Base-by-base conservation (phyloP, 495 filamentous ascomycete species). In the Daldinia vernicosa region DNA sequence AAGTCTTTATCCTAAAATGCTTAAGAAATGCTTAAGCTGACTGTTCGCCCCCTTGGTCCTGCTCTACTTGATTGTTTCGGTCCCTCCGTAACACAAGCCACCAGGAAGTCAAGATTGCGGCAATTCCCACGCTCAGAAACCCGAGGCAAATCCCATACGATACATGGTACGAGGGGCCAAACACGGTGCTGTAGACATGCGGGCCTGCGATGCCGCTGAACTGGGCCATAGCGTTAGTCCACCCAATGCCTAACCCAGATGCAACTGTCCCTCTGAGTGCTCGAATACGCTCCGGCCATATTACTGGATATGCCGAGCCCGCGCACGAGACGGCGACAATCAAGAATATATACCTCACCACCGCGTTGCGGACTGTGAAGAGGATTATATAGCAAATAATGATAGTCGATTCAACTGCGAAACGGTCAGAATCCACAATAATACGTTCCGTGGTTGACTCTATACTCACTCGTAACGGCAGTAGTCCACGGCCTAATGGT, bases 381-480 rank as follows among this genome's bases (percentile, higher is more conserved):
- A 83, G 74, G 19, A 84, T 72, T 28, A 84, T 83, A 55, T 83
- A 84, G 67, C 81, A 83, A 52, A 83, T 73, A 1, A 83, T 81
- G 3, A 69, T 80, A 26, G 80, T 80, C 62, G 63, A 70, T 66
- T 81, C 81, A 39, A 83, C 80, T 83, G 45, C 32, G 39, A 19
- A 19, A 24, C 3, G 26, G 39, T 75, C 28, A 75, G 12, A 22
- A n/a, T 15, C 28, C 17, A 14, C 26, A 19, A 33, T n/a, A 43
- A 47, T 8, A 17, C 28, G 7, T n/a, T 19, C 30, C 55, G 54
- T 37, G 47, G 24, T 14, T 11, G 5, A 33, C 15, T 24, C 22
- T 55, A 27, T 4, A 66, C 70, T 58, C 71, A 81, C 81, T 80
- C 15, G 78, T 77, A 28, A 82, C 77, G 22, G 80, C 80, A 0